phyloP scores from a whole-genome alignment of 495 filamentous ascomycete genomes.

The Glonium stellatum region DNA sequence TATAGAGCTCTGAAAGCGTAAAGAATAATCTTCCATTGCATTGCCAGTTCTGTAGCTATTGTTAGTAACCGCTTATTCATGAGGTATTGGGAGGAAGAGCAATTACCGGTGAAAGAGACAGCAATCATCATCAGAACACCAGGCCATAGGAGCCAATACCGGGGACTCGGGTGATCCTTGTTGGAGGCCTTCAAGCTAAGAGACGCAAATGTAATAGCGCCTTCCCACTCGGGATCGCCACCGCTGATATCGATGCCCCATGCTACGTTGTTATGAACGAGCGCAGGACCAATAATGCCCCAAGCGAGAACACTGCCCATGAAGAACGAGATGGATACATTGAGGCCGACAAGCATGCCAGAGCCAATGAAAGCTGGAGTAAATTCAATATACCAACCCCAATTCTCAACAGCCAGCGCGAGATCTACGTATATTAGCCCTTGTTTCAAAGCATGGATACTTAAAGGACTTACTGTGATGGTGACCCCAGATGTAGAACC shows the following conservation, averaged over 20 bases:
- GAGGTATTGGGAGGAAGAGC: neutral
- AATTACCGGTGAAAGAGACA: conserved; percentile 46
- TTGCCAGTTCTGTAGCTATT: conserved; percentile 40
- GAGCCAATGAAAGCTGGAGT: conserved; percentile 62
- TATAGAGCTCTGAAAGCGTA: conserved; percentile 46
- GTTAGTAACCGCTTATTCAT: neutral
- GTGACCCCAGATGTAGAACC: conserved; percentile 57
- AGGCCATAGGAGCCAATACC: conserved; percentile 64
- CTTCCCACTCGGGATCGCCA: conserved; percentile 47
- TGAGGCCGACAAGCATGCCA: conserved; percentile 60
- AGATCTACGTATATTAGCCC: conserved; percentile 23
- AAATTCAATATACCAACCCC: conserved; percentile 59
- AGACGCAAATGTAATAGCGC: conserved; percentile 45
- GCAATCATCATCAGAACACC: conserved; percentile 60
- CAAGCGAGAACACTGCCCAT: conserved; percentile 53
- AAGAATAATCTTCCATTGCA: conserved; percentile 56
- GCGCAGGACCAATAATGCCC: conserved; percentile 57
- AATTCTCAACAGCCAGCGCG: conserved; percentile 55
- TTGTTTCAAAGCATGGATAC: neutral
- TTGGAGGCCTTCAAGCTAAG: conserved; percentile 41
- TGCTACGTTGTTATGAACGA: conserved; percentile 53
- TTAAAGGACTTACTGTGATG: conserved; percentile 37
- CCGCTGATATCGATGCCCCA: conserved; percentile 32
- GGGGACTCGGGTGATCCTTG: conserved; percentile 46
- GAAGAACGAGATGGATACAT: conserved; percentile 58